These are phyloP conservation scores for Cytospora piceae DNA, from an alignment of 2,329 filamentous ascomycete species.

Conservation along the genomic window DNA sequence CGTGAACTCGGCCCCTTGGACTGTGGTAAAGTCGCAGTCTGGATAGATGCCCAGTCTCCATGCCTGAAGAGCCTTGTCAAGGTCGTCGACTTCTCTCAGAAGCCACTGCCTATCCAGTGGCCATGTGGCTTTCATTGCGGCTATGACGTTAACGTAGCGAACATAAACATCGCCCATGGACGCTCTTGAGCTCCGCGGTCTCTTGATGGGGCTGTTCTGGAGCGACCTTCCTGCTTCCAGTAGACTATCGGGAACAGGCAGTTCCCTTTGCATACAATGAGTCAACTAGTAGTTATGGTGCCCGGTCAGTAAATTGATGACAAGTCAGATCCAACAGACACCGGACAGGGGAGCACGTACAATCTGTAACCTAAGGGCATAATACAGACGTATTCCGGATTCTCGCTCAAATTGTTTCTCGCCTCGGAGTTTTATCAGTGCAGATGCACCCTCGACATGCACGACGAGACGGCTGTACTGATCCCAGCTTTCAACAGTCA, in stretches of 20 bases:
- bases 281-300: neutral
- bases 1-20: neutral
- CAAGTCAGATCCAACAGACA: neutral
- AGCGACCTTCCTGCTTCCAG: neutral
- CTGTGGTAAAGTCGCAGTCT: neutral
- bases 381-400: neutral
- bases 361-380: neutral
- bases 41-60: neutral
- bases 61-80: neutral
- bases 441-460: slow-evolving; percentile 35
- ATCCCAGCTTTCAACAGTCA: slow-evolving; percentile 33
- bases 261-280: neutral
- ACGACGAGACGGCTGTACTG: slow-evolving; percentile 27
- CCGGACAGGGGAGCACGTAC: neutral
- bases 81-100: neutral
- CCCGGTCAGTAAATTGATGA: slow-evolving; percentile 9
- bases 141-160: neutral
- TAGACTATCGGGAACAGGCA: neutral
- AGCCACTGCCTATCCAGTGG: neutral
- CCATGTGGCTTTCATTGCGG: neutral
- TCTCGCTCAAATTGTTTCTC: slow-evolving; percentile 32
- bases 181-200: neutral
- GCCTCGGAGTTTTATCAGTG: slow-evolving; percentile 35
- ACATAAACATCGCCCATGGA: neutral
- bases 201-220: neutral